Evolutionary conservation across 805 yeast genomes (phyloP).

Genomic region (Torulaspora quercuum): DNA sequence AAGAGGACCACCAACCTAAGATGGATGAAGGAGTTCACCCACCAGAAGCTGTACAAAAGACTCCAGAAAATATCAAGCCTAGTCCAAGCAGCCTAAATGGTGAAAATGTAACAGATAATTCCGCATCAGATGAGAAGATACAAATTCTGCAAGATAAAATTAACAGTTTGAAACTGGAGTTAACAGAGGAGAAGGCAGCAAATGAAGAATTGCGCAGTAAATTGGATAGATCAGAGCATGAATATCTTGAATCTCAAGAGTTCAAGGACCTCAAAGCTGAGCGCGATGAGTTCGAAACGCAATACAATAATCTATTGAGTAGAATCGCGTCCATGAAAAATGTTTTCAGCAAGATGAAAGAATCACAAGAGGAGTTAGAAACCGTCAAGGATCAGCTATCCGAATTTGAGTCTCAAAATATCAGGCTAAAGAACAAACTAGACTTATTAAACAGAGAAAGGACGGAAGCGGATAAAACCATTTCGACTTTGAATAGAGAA

Average conservation of each 20-base stretch:
- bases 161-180: slow-evolving; percentile 6
- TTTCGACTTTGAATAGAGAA: slow-evolving; percentile 41
- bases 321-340: slow-evolving; percentile 70
- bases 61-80: neutral
- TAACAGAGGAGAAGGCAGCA: slow-evolving; percentile 5
- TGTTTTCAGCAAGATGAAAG: slow-evolving; percentile 70
- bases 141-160: slow-evolving; percentile 11
- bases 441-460: slow-evolving; percentile 36
- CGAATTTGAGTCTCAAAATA: slow-evolving; percentile 45
- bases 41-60: neutral
- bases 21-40: neutral
- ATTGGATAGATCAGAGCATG: slow-evolving; percentile 4
- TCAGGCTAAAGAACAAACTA: slow-evolving; percentile 36
- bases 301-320: slow-evolving; percentile 59
- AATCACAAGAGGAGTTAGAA: slow-evolving; percentile 60
- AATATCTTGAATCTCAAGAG: slow-evolving; percentile 2
- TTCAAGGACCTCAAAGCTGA: slow-evolving; percentile 44
- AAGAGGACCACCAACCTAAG: neutral
- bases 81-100: neutral
- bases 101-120: neutral
- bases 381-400: slow-evolving; percentile 48
- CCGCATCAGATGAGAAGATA: too few relatives aligned
- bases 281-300: slow-evolving; percentile 53
- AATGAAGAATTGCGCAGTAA: neutral
- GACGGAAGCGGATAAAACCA: slow-evolving; percentile 34